Evolutionary conservation across 2,329 filamentous ascomycete genomes (phyloP), one percentile per base, ranked within the genome.

Genomic region (Escovopsis sp.): DNA sequence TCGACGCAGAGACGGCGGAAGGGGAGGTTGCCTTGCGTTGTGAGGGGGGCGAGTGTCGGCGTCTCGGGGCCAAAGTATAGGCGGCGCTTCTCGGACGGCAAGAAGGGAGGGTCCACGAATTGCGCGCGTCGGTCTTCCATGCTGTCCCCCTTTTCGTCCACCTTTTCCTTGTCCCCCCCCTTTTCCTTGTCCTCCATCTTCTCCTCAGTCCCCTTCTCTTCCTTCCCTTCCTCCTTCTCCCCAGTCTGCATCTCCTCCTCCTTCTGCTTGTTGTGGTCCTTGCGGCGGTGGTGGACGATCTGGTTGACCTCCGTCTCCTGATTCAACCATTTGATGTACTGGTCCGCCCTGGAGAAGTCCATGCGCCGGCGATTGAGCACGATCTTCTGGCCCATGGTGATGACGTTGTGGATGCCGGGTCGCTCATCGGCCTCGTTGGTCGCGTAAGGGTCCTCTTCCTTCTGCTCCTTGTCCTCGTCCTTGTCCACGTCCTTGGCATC

Each of bases 1-100:
- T 87, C 80, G 11, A 85, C 78, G 50, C 87, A 94, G 21, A 98
- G 72, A 34, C 90, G 75, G 38, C 90, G 79, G 63, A 94, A 98
- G 1, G 90, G 90, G 33, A 96, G 67, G 49, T 98, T 98, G 31
- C 90, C 90, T 59, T 96, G 90, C 0, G 90, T 98, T 1, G 90
- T 98, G 33, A 98, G 68, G 26, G 90, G 90, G 4, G 90, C 90
- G n/a, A 98, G 65, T 10, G 87, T 75, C 1, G 90, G 90, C 2
- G 90, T 98, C 55, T 96, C 88, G 1, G 79, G 75, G 5, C 87
- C 87, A 56, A 96, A 96, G 60, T 98, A 96, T 37, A 98, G 67
- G 34, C 78, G 76, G 39, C 90, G 74, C 64, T 98, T 98, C 61
- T 98, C 90, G 0, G 88, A 94, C 2, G 90, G 77, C 50, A 80